Base-by-base conservation (phyloP, 805 yeast species). In the Candida cerambycidarum region DNA sequence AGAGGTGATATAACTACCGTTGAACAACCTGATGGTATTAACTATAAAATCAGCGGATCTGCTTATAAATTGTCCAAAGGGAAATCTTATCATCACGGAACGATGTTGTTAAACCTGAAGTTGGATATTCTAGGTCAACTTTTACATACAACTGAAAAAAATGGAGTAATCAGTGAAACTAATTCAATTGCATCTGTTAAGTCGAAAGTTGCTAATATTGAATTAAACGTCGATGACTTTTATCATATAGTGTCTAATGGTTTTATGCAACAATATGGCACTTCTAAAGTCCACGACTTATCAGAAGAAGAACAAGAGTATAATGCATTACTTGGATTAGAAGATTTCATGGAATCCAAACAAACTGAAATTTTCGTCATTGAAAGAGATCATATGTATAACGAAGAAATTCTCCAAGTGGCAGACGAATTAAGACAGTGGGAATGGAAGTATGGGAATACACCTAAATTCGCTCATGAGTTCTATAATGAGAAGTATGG, bases 71-170 rank as follows among this genome's bases (percentile, higher is more conserved):
- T 93, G 24, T 82, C 95, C 4, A 75, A 76, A 38, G 90, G 93
- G 0, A 80, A 80, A 52, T 81, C 96, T 5, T 83, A 90, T 51
- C 99, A 93, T 58, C 99, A 93, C 65, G 99, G 97, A 0, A 93
- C 99, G 0, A 87, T 93, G 96, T 69, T 93, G 6, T 67, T 93
- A 17, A 66, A 77, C 42, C 81, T 95, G 32, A 70, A 81, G 29
- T 63, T 93, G 18, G 71, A 70, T n/a, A 62, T 72, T 0, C 68
- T 93, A 44, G 69, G 81, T 1, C 69, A 77, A n/a, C 58, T 88
- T 11, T 67, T 93, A 45, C 73, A 75, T 27, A 67, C 82, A 12
- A 74, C 71, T 32, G 61, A 62, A 1, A 51, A 61, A 3, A 50
- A 65, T 19, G 80, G 79, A 0, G 45, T 51, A 1, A 69, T 83